Conservation (phyloP, 805 yeast genomes). For the Yarrowia yakushimensis region DNA sequence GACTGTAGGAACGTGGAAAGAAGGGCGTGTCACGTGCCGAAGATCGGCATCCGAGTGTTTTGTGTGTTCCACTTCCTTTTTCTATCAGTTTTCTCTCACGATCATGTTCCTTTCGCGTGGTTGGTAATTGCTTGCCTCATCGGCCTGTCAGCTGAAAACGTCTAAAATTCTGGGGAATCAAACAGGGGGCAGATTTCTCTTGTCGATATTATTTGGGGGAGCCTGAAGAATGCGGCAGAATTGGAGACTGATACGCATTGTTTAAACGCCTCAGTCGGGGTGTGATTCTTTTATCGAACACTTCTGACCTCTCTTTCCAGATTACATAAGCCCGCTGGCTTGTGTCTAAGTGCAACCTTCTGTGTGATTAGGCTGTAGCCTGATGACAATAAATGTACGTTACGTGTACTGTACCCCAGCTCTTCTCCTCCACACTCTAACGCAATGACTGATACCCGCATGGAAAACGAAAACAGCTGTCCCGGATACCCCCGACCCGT, state of each 20-base stretch:
- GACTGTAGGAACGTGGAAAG: not conserved
- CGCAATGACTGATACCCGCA: not conserved
- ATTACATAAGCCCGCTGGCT: not conserved
- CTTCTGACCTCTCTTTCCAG: no score
- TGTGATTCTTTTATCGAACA: no score
- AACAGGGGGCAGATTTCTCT: not conserved
- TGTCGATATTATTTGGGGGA: not conserved
- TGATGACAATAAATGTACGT: no score
- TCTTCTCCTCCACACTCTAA: not conserved
- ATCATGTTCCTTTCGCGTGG: not conserved
- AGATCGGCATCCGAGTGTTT: not conserved
- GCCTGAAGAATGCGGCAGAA: not conserved
- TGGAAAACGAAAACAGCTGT: slow-evolving; percentile 15
- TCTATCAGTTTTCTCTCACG: no score
- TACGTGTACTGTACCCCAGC: no score
- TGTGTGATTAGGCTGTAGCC: no score
- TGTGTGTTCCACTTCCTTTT: not conserved
- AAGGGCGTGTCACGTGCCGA: not conserved
- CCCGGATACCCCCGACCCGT: slow-evolving; percentile 16
- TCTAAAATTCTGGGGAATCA: no score
- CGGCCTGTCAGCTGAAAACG: not conserved
- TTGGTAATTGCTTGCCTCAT: not conserved
- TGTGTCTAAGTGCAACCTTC: not conserved
- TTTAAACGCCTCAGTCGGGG: no score
- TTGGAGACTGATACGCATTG: no score